Base-by-base conservation (phyloP, 805 yeast species). In the Pichia ethanolica region DNA sequence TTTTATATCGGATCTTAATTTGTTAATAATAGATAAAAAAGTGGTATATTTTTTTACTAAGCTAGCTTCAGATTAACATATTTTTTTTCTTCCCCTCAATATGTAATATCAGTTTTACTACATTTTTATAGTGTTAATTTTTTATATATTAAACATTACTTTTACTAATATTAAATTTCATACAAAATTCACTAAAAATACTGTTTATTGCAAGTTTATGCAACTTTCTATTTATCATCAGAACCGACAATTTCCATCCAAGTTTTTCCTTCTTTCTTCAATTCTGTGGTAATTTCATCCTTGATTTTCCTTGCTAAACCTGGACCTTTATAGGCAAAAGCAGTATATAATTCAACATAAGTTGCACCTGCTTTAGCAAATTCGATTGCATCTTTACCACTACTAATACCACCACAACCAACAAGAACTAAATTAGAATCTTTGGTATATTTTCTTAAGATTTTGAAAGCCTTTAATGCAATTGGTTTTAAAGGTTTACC, bases 341-440 rank as follows among this genome's bases (percentile, higher is more conserved):
- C 81, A 3, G 98, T 90, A 70, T 89, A 89, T 48, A 89, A 65
- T 67, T 91, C 86, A 44, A 91, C 81, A 63, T 82, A 86, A n/a
- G 85, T 76, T 12, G 98, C 98, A 50, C 98, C 98, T 1, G 97
- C 96, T 60, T 79, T 81, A 35, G 93, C 96, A 66, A 83, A 91
- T 56, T 90, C 97, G 44, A 90, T 70, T 0, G 90, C 97, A 63
- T 91, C 98, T 55, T 81, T 74, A 49, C 96, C 98, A 27, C 73
- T 69, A n/a, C 84, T 73, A 57, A 91, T 89, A 56, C 98, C 98
- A 50, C 98, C 98, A 68, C 97, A 89, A 35, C 98, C 98, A 56
- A 91, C 77, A 40, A 91, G 74, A 2, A 89, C 86, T 55, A 89
- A 66, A 47, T 80, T 74, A 1, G 85, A 76, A 53, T 79, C 87